Conservation (phyloP, 2,329 filamentous ascomycete genomes). For the Aspergillus tubingensis region DNA sequence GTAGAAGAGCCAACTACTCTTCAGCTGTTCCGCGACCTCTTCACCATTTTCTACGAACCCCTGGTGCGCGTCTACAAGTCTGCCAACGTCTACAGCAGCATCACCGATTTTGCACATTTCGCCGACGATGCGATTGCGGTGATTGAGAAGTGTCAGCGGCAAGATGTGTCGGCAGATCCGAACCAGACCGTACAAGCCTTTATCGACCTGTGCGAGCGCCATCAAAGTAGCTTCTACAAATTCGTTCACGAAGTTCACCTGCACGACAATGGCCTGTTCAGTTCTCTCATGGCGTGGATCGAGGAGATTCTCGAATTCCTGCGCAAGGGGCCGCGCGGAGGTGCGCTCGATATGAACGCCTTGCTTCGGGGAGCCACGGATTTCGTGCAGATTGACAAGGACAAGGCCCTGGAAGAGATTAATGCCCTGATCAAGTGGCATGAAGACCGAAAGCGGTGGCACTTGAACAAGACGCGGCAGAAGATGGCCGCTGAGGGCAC, state of each 20-base stretch:
- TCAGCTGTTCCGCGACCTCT: conserved; percentile 92
- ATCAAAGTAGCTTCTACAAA: conserved; percentile 97
- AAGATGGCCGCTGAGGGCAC: conserved; percentile 92
- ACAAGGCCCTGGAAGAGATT: conserved; percentile 75
- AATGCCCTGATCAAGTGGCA: conserved; percentile 89
- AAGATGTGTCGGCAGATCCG: conserved; percentile 89
- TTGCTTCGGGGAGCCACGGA: conserved; percentile 80
- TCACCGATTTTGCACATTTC: conserved; percentile 93
- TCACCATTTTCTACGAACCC: conserved; percentile 98
- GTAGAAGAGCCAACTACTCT: conserved; percentile 97
- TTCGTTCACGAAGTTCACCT: conserved; percentile 98
- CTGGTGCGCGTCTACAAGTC: conserved; percentile 97
- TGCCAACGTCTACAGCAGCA: conserved; percentile 95
- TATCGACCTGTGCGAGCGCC: conserved; percentile 91
- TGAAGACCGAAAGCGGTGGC: conserved; percentile 94
- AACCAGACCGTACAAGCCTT: conserved; percentile 98
- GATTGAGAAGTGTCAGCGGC: conserved; percentile 65
- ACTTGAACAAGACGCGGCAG: conserved; percentile 93
- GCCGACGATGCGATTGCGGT: conserved; percentile 90
- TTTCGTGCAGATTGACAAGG: conserved; percentile 67
- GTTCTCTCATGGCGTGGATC: conserved; percentile 94
- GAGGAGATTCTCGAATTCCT: conserved; percentile 94
- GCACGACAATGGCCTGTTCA: conserved; percentile 95
- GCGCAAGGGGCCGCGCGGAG: conserved; percentile 77
- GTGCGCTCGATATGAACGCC: conserved; percentile 90